Base-by-base conservation (phyloP, 2,329 filamentous ascomycete genomes). In the Penicillium sp. region DNA sequence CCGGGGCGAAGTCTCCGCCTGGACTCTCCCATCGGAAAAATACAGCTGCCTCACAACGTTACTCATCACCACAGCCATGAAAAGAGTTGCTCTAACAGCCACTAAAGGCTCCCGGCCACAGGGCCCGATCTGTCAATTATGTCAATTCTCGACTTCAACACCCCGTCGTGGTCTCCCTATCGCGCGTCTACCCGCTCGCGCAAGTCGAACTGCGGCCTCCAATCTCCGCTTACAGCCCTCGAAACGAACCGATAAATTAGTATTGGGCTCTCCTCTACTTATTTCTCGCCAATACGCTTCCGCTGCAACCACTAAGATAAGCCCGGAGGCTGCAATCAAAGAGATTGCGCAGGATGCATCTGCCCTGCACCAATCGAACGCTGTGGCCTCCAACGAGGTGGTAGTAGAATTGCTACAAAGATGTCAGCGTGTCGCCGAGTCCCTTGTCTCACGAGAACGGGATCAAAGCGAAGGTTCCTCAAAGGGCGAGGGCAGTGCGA, bases 81-180 rank as follows among this genome's bases (percentile, higher is more conserved):
- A 71, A 55, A 66, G 73, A 44, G 65, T 76, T 57, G 62, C 65
- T 15, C 54, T 77, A 33, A 70, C 67, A 45, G 65, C 67, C 25
- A 68, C 68, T 41, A 69, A 57, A 49, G 62, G 61, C 42, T 59
- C 64, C 21, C 65, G 57, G 38, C 51, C 62, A 27, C 68, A 68
- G 52, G 64, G 66, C 13, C 60, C 68, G 15, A 62, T 76, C 49
- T 77, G 75, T 42, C 75, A 77, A 63, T 68, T 76, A 39, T 77
- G 75, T 56, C 71, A 73, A 58, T 66, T 69, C 39, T 73, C 73
- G 10, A 66, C 65, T 19, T 64, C 64, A 5, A 54, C 66, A 8
- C 43, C 63, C 36, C 57, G 57, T 48, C 66, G 58, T 48, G 61
- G 58, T 39, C 52, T 66, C 19, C 64, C 66, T 41, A 47, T 69